phyloP scores from a whole-genome alignment of 805 yeast species.

The Jamesozyma lodderae region DNA sequence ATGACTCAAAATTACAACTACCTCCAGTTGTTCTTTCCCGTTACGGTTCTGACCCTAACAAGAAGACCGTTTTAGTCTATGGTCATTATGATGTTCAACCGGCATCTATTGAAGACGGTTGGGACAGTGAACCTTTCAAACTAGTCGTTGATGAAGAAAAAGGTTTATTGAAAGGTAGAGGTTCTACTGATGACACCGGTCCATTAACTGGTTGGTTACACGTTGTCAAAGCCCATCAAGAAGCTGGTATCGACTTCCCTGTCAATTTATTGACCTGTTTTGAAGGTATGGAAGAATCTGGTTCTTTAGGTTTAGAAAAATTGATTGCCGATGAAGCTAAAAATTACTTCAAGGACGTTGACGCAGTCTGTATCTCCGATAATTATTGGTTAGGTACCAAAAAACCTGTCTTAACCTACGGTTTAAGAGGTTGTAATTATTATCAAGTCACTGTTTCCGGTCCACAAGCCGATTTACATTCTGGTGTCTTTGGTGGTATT shows the following conservation, averaged over 20 bases:
- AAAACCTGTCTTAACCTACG: conserved; percentile 95
- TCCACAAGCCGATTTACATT: conserved; percentile 94
- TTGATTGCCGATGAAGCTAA: conserved; percentile 73
- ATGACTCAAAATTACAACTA: conserved; percentile 52
- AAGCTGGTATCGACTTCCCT: conserved; percentile 78
- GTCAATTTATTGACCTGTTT: conserved; percentile 88
- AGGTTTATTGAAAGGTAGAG: conserved; percentile 77
- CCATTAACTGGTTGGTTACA: conserved; percentile 98
- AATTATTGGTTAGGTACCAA: conserved; percentile 98
- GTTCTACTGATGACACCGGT: conserved; percentile 96
- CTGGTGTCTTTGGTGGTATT: conserved; percentile 96
- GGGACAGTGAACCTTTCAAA: conserved; percentile 87
- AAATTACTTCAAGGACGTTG: conserved; percentile 75
- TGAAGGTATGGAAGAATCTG: conserved; percentile 99
- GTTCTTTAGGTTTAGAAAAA: conserved; percentile 83
- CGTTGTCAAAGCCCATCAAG: conserved; percentile 81
- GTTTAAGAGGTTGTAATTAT: conserved; percentile 93
- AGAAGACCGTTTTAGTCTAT: conserved; percentile 84
- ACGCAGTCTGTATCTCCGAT: conserved; percentile 92
- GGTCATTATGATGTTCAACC: conserved; percentile 99
- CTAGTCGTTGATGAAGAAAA: conserved; percentile 54
- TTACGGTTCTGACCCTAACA: conserved; percentile 69
- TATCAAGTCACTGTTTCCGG: conserved; percentile 77
- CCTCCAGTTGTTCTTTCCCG: conserved; percentile 95
- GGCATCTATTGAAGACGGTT: conserved; percentile 84